Conservation (phyloP, 495 filamentous ascomycete genomes). For the Aspergillus steynii region DNA sequence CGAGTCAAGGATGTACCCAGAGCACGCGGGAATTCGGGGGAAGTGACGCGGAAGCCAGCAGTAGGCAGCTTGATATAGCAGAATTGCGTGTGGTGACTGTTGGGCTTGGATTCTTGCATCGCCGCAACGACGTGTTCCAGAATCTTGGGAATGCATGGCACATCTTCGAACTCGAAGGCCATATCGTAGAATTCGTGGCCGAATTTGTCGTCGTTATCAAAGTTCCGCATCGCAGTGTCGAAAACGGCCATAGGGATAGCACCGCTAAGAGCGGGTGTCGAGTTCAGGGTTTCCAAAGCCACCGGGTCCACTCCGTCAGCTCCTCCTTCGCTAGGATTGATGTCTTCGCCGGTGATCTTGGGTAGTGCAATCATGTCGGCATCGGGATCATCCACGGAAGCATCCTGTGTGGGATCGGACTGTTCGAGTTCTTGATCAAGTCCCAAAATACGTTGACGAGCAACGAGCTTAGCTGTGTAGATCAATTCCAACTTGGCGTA, state of each 20-base stretch:
- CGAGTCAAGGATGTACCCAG: slow-evolving; percentile 63
- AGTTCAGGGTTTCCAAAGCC: slow-evolving; percentile 62
- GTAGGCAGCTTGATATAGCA: slow-evolving; percentile 73
- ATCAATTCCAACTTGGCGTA: slow-evolving; percentile 92
- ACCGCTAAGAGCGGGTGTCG: slow-evolving; percentile 81
- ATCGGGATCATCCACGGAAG: slow-evolving; percentile 37
- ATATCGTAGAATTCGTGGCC: slow-evolving; percentile 79
- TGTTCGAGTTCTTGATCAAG: slow-evolving; percentile 55
- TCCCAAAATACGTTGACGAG: slow-evolving; percentile 66
- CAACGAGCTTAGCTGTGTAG: slow-evolving; percentile 78
- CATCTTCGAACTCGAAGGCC: slow-evolving; percentile 63
- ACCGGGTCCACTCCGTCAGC: slow-evolving; percentile 51
- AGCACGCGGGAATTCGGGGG: slow-evolving; percentile 70
- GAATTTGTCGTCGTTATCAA: slow-evolving; percentile 58
- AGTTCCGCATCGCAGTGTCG: slow-evolving; percentile 79
- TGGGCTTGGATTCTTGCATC: slow-evolving; percentile 59
- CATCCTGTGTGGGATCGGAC: slow-evolving; percentile 42
- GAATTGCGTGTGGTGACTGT: slow-evolving; percentile 58
- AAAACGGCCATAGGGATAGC: slow-evolving; percentile 93
- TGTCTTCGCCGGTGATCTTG: slow-evolving; percentile 61
- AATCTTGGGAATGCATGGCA: slow-evolving; percentile 67
- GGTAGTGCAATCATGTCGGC: slow-evolving; percentile 64
- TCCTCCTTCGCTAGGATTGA: slow-evolving; percentile 58
- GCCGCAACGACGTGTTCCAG: slow-evolving; percentile 71
- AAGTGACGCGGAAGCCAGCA: slow-evolving; percentile 60